Evolutionary conservation across 495 filamentous ascomycete species (phyloP), one percentile per base, ranked within the genome.

Genomic region (Daldinia grandis): DNA sequence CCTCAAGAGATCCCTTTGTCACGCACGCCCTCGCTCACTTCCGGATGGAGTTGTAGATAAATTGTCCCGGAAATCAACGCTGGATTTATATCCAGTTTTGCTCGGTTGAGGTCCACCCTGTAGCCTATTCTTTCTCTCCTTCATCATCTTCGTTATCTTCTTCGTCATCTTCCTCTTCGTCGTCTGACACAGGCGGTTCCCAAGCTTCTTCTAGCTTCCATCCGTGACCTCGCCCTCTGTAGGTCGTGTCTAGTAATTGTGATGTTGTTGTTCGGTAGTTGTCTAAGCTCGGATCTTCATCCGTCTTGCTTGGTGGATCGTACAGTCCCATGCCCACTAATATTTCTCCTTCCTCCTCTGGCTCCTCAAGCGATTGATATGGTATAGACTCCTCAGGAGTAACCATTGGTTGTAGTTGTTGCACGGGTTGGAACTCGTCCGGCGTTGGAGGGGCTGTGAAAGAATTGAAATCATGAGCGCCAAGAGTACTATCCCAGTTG

Each of bases 241-340:
- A 79, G 12, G 73, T 76, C 35, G 76, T 71, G 17, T 82, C 83
- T 24, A 87, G 57, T 10, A 84, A 74, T 17, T 84, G 84, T 5
- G 84, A 82, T 33, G 84, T 84, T 49, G 84, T 85, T 7, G 80
- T 81, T 59, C 79, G 81, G 58, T 84, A 83, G 50, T 82, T 76
- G 63, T 81, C 78, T 33, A 83, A 66, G 21, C 74, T 69, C 27
- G 82, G 72, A 67, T 82, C 78, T 17, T 69, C 62, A 62, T 83
- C 57, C 17, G 77, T 75, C 28, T 82, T 79, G 37, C 86, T 87
- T 7, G 90, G 89, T 31, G 87, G 78, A 74, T 91, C 92, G 80
- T 96, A 95, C 1, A 96, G 84, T 10, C 93, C 93, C 89, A 96
- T 90, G 21, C 92, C 93, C 21, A 93, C 88, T 2, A 96, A 82